phyloP scores from a whole-genome alignment of 2,329 filamentous ascomycete species.

The Zymoseptoria brevis region DNA sequence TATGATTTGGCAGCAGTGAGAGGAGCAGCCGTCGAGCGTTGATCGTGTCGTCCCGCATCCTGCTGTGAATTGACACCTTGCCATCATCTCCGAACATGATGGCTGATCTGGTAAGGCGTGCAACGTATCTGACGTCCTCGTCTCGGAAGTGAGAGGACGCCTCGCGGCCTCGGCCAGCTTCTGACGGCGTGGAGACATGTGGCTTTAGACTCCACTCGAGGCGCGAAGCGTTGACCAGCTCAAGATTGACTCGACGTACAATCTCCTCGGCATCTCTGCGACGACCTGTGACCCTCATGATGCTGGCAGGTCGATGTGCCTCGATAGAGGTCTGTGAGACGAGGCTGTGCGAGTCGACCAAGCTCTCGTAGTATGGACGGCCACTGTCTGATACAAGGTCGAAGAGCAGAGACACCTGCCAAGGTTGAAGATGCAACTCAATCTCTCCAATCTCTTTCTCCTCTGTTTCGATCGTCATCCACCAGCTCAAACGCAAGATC shows the following conservation, averaged over 20 bases:
- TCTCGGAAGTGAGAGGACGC: slow-evolving; percentile 5
- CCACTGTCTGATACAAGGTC: slow-evolving; percentile 10
- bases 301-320: slow-evolving; percentile 15
- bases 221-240: slow-evolving; percentile 10
- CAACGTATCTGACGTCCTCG: slow-evolving; percentile 15
- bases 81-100: slow-evolving; percentile 4
- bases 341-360: slow-evolving; percentile 19
- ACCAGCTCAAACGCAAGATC: slow-evolving; percentile 24
- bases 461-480: slow-evolving; percentile 17
- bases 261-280: slow-evolving; percentile 23
- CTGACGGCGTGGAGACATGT: slow-evolving; percentile 4
- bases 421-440: slow-evolving; percentile 20
- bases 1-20: slow-evolving; percentile 15
- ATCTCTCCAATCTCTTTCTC: slow-evolving; percentile 23
- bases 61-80: slow-evolving; percentile 7
- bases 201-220: slow-evolving; percentile 12
- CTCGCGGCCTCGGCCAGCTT: background rate
- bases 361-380: slow-evolving; percentile 10
- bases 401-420: slow-evolving; percentile 25
- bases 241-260: slow-evolving; percentile 16
- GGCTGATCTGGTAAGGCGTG: slow-evolving; percentile 12
- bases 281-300: slow-evolving; percentile 26
- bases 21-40: slow-evolving; percentile 19
- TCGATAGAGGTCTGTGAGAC: slow-evolving; percentile 14
- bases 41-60: slow-evolving; percentile 2